Evolutionary conservation across 495 filamentous ascomycete species (phyloP).

Genomic region (Alectoria sarmentosa): DNA sequence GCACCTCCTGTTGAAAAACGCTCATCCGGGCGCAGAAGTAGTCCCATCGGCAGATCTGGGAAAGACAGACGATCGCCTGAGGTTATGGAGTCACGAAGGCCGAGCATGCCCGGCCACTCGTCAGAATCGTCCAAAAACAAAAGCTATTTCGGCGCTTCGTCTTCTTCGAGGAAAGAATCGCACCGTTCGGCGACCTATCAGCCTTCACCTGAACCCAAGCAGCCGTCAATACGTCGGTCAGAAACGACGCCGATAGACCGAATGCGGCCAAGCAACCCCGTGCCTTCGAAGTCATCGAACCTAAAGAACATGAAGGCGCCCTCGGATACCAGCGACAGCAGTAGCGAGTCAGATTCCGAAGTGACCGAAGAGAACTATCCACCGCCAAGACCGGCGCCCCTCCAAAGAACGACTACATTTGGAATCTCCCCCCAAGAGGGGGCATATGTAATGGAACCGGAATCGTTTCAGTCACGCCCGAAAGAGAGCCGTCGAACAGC

Average conservation of each 20-base stretch:
- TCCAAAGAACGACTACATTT: slow-evolving; percentile 11
- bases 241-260: slow-evolving; percentile 31
- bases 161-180: slow-evolving; percentile 19
- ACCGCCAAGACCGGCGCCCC: slow-evolving; percentile 15
- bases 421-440: background rate
- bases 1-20: slow-evolving; percentile 12
- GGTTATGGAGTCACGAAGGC: slow-evolving; percentile 21
- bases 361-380: slow-evolving; percentile 14
- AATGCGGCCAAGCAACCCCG: slow-evolving; percentile 16
- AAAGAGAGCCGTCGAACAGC: slow-evolving; percentile 15
- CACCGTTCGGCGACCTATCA: slow-evolving; percentile 21
- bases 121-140: slow-evolving; percentile 21
- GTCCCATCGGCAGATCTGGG: slow-evolving; percentile 19
- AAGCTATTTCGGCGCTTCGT: slow-evolving; percentile 6
- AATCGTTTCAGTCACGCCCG: slow-evolving; percentile 13
- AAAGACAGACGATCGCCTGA: slow-evolving; percentile 23
- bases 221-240: slow-evolving; percentile 29
- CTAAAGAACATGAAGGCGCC: slow-evolving; percentile 26
- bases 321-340: slow-evolving; percentile 9
- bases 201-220: slow-evolving; percentile 12
- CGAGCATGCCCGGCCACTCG: slow-evolving; percentile 16
- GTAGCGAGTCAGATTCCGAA: slow-evolving; percentile 33
- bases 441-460: slow-evolving; percentile 33
- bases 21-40: slow-evolving; percentile 16
- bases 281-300: slow-evolving; percentile 23